Conservation (phyloP, 2,329 filamentous ascomycete species). For the Sclerotinia glacialis region DNA sequence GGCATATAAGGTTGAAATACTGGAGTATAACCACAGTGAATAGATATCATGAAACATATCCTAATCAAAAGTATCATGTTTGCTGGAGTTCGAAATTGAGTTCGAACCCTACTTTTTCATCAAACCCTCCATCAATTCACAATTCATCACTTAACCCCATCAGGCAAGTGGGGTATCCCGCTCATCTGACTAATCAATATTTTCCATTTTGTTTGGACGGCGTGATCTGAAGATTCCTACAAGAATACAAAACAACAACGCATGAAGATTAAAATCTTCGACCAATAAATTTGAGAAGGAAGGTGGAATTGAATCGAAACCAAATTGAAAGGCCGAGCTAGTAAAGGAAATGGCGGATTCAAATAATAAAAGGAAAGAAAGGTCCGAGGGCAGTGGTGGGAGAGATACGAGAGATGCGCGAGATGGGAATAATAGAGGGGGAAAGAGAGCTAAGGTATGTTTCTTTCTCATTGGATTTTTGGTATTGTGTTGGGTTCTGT, state of each 20-base stretch:
- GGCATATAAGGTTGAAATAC: neutral
- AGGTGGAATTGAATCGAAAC: neutral
- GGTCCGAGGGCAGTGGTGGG: constrained; percentile 17
- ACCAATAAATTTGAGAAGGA: neutral
- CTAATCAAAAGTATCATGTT: too few species aligned
- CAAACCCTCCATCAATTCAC: neutral
- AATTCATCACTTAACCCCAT: neutral
- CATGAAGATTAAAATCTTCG: neutral
- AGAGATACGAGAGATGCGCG: constrained; percentile 11
- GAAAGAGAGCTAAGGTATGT: constrained; percentile 22
- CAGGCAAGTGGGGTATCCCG: constrained; percentile 6
- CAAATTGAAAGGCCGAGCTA: neutral
- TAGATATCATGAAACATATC: neutral
- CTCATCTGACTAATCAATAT: constrained; percentile 12
- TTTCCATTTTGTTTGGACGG: constrained; percentile 14
- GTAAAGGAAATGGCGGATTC: constrained; percentile 9
- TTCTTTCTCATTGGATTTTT: neutral
- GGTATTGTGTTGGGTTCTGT: neutral
- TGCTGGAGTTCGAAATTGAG: too few species aligned
- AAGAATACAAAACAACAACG: neutral
- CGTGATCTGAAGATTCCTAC: neutral
- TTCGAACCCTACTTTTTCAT: neutral
- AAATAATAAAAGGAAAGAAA: constrained; percentile 26
- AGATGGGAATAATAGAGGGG: constrained; percentile 19
- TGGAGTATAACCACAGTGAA: neutral